A percentile compares a stretch with the other conserved stretches of the same genome.
phyloP scores from a whole-genome alignment of 306 rosid species.

The Cicer cuneatum region DNA sequence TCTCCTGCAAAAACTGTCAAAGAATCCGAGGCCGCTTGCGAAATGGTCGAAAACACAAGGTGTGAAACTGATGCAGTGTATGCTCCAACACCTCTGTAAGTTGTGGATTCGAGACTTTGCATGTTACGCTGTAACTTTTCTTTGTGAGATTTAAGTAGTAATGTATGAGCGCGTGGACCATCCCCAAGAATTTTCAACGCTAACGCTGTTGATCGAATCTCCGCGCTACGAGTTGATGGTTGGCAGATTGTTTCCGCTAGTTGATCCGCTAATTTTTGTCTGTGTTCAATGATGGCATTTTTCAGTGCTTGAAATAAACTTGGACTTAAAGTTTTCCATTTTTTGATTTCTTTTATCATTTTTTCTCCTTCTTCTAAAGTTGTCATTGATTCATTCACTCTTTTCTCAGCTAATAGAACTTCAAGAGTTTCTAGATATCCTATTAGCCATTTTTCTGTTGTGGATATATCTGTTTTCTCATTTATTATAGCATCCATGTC shows the following conservation, averaged over 20 bases:
- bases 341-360: slow-evolving; percentile 49
- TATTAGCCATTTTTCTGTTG: slow-evolving; percentile 65
- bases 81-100: slow-evolving; percentile 52
- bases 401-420: slow-evolving; percentile 83
- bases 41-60: slow-evolving; percentile 74
- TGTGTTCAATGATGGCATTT: slow-evolving; percentile 59
- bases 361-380: slow-evolving; percentile 73
- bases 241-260: slow-evolving; percentile 74
- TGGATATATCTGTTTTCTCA: slow-evolving; percentile 57
- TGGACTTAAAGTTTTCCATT: slow-evolving; percentile 50
- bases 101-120: slow-evolving; percentile 48
- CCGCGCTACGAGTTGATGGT: slow-evolving; percentile 64
- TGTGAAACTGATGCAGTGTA: slow-evolving; percentile 70
- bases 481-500: slow-evolving; percentile 48
- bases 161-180: slow-evolving; percentile 79
- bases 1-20: slow-evolving; percentile 70
- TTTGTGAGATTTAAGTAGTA: slow-evolving; percentile 69
- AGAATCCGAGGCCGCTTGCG: slow-evolving; percentile 76
- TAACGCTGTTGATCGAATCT: slow-evolving; percentile 65
- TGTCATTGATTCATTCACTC: slow-evolving; percentile 75
- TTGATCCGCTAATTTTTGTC: slow-evolving; percentile 73
- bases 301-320: slow-evolving; percentile 52
- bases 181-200: slow-evolving; percentile 82
- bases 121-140: slow-evolving; percentile 56
- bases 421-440: slow-evolving; percentile 75